phyloP scores from a whole-genome alignment of 257 asterid genomes.

The Rhazya stricta region DNA sequence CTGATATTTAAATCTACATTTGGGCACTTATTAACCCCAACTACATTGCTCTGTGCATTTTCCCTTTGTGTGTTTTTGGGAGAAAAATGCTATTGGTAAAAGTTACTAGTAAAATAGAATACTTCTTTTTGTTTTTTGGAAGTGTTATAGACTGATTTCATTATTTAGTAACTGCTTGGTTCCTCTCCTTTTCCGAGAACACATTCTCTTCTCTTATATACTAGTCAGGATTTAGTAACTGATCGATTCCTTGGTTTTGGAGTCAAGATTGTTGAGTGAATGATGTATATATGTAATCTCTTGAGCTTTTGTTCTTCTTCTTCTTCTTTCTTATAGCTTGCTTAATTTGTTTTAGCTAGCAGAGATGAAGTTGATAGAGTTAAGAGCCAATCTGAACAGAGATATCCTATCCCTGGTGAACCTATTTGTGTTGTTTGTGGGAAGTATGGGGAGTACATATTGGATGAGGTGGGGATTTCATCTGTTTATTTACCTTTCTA shows the following conservation, averaged over 20 bases:
- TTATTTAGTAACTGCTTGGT: not conserved
- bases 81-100: not conserved
- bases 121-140: not conserved
- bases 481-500: slow-evolving; percentile 1
- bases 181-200: not conserved
- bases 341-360: slow-evolving; percentile 31
- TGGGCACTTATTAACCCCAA: not conserved
- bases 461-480: slow-evolving; percentile 57
- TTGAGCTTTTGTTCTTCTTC: not conserved
- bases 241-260: not conserved
- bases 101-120: not conserved
- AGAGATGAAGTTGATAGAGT: slow-evolving; percentile 38
- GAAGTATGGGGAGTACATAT: slow-evolving; percentile 85
- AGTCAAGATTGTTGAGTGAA: not conserved
- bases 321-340: slow-evolving; percentile 16
- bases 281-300: not conserved
- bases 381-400: slow-evolving; percentile 59
- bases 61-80: not conserved
- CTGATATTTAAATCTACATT: not conserved
- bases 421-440: slow-evolving; percentile 76
- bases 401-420: slow-evolving; percentile 74
- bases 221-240: no score
- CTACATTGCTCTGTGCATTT: not conserved
- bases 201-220: not conserved
- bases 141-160: no score